A percentile compares a stretch with the other conserved stretches of the same genome.
Evolutionary conservation across 768 basidiomycete species (phyloP).

Genomic region (Wakefieldia striispora): DNA sequence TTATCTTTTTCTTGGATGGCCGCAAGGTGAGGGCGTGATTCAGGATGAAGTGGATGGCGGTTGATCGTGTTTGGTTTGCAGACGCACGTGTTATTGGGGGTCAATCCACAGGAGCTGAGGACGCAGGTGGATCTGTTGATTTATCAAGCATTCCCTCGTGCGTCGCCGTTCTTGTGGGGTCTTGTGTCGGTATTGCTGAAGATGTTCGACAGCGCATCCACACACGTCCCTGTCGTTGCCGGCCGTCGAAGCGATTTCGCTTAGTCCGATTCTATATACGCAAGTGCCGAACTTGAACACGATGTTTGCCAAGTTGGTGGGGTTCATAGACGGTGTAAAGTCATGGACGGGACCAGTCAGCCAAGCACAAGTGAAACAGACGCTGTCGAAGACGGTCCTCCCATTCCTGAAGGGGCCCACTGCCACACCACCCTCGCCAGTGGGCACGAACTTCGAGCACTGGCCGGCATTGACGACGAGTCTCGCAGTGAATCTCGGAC

Average conservation of each 20-base stretch:
- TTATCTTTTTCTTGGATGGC: conserved; percentile 82
- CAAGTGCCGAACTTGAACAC: conserved; percentile 69
- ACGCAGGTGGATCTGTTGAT: conserved; percentile 73
- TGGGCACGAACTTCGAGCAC: conserved; percentile 38
- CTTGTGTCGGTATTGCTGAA: background rate
- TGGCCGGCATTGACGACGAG: conserved; percentile 50
- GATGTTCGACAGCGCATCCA: conserved; percentile 58
- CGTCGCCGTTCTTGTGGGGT: conserved; percentile 25
- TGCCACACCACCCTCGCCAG: conserved; percentile 22
- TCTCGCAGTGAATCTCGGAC: conserved; percentile 46
- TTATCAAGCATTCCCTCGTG: conserved; percentile 79
- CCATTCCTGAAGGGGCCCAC: conserved; percentile 66
- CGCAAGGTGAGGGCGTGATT: conserved; percentile 50
- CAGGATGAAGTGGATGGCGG: background rate
- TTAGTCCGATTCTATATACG: conserved; percentile 73
- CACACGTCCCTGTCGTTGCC: conserved; percentile 63
- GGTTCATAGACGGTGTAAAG: conserved; percentile 55
- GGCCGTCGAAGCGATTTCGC: conserved; percentile 57
- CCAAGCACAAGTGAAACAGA: conserved; percentile 44
- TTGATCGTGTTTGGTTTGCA: conserved; percentile 26
- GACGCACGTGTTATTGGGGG: conserved; percentile 73
- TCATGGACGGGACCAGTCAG: conserved; percentile 33
- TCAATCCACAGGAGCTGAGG: conserved; percentile 62
- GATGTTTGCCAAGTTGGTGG: conserved; percentile 56
- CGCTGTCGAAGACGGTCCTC: conserved; percentile 46